Evolutionary conservation across 768 basidiomycete genomes (phyloP), one percentile per base, ranked within the genome.

Genomic region (Podaxis sp.): DNA sequence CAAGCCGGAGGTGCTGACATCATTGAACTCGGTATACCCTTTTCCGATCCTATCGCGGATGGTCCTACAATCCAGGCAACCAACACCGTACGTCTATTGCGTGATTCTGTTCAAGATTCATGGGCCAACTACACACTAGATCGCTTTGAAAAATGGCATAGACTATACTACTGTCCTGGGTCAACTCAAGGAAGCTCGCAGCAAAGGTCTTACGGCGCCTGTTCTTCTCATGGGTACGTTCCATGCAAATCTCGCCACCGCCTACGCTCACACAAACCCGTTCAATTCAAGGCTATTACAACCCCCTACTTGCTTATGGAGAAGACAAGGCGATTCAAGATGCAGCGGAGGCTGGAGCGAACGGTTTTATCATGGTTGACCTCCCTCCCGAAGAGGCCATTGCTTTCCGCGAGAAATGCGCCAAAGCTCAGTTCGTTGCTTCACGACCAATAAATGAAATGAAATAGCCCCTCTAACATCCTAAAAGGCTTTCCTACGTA

Each of bases 351-450:
- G 94, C 94, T 17, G 96, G 96, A 15, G 97, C 94, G 0, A 98
- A 96, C 73, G 97, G 97, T 1, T 99, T 95, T 72, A 96, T 98
- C 67, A 87, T 99, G 77, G 96, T 98, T 25, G 97, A 99, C 72
- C 86, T 98, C 29, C 97, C 97, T 37, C 97, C 97, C 13, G 96
- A 98, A 76, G 97, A 99, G 74, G 96, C 97, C 33, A 77, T 96
- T 65, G 77, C 82, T 25, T 98, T 99, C 82, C 85, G 96, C 41
- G 84, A 89, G 68, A 93, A 96, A 72, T 98, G 97, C 74, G 81
- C 84, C 17, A 85, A 81, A 64, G 81, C 87, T 40, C 85, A 86
- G 96, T 97, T 70, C 68, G 92, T 81, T 2, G 19, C n/a, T 54
- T 57, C 9, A 40, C 15, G 5, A 47, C 46, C 15, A 2, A 38